A percentile compares a stretch with the other conserved stretches of the same genome.
Evolutionary conservation across 345 rosid genomes (phyloP).

Genomic region (Salix brachista): DNA sequence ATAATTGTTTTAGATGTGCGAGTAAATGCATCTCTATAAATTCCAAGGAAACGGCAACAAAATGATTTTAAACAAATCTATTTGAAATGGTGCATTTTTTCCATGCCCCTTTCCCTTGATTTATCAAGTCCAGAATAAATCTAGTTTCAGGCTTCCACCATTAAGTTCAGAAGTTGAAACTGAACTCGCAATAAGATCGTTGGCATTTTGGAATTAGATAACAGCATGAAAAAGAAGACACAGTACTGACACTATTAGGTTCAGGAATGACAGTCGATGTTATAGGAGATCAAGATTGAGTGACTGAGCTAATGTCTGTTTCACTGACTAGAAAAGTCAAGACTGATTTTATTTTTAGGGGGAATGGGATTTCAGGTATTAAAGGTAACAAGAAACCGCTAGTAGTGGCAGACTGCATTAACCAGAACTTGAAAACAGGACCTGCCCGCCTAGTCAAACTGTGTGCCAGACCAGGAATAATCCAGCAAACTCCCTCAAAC

Average conservation of each 20-base stretch:
- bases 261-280: background rate
- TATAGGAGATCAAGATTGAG: background rate
- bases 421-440: background rate
- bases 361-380: background rate
- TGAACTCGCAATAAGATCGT: background rate
- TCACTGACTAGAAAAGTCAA: background rate
- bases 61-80: background rate
- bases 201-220: constrained; percentile 1
- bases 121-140: background rate
- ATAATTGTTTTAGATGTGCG: background rate
- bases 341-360: background rate
- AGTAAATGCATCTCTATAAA: background rate
- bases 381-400: background rate
- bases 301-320: background rate
- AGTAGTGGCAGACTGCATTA: background rate
- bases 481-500: background rate
- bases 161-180: background rate
- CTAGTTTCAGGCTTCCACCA: background rate
- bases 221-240: background rate
- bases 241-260: background rate
- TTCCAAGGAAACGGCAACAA: background rate
- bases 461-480: background rate
- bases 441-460: background rate
- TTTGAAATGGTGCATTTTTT: background rate
- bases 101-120: background rate